Evolutionary conservation across 371 early-diverging fungal genomes (phyloP).

Genomic region (Syncephalastrum racemosum): DNA sequence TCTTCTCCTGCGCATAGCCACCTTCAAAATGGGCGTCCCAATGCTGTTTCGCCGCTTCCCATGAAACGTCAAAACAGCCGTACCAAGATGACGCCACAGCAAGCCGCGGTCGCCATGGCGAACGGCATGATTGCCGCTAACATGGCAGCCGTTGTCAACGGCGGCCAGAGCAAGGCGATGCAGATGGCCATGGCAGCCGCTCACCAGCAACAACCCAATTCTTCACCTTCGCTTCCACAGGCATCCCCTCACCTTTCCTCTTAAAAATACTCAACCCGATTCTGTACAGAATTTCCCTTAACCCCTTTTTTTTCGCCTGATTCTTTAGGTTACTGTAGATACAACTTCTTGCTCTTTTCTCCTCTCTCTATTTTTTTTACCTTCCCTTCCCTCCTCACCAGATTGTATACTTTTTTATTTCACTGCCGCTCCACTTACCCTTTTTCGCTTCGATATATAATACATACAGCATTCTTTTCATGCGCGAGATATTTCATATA

Average conservation of each 20-base stretch:
- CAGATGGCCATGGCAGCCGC: slow-evolving; percentile 39
- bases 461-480: too few relatives aligned
- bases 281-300: too few relatives aligned
- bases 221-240: neutral
- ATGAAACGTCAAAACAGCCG: slow-evolving; percentile 40
- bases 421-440: neutral
- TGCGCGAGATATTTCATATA: too few relatives aligned
- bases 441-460: too few relatives aligned
- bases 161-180: slow-evolving; percentile 30
- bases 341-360: too few relatives aligned
- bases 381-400: neutral
- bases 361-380: neutral
- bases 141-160: slow-evolving; percentile 44
- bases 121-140: slow-evolving; percentile 50
- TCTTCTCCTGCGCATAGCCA: neutral
- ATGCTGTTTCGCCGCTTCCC: slow-evolving; percentile 23
- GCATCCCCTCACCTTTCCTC: too few relatives aligned
- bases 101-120: slow-evolving; percentile 46
- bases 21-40: slow-evolving; percentile 1
- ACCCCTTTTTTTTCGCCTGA: too few relatives aligned
- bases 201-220: slow-evolving; percentile 21
- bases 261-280: too few relatives aligned
- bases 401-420: slow-evolving; percentile 1
- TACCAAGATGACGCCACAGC: slow-evolving; percentile 45
- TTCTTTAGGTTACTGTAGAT: too few relatives aligned